phyloP scores from a whole-genome alignment of 1,284 basidiomycete genomes.

The Ustilago lituana region DNA sequence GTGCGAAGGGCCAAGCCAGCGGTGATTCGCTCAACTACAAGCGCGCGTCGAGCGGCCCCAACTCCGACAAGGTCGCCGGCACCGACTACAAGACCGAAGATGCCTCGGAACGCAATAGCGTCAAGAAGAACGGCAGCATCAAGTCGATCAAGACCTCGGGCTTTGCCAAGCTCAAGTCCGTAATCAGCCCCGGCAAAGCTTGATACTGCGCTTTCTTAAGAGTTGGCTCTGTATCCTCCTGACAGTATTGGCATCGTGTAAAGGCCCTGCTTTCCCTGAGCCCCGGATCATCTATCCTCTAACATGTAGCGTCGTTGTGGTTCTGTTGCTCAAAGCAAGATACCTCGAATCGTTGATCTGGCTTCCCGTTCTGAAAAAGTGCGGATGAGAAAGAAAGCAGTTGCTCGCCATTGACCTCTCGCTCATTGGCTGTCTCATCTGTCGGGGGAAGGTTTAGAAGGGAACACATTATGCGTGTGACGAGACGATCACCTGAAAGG shows the following conservation, averaged over 20 bases:
- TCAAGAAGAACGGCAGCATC: slow-evolving; percentile 35
- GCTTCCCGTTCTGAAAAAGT: not conserved
- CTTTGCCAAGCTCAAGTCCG: slow-evolving; percentile 46
- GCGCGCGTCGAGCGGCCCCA: slow-evolving; percentile 5
- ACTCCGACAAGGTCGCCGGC: slow-evolving; percentile 8
- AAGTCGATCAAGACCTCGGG: slow-evolving; percentile 28
- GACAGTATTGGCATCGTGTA: no score
- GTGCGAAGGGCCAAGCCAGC: slow-evolving; percentile 20
- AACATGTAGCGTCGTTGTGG: slow-evolving; percentile 4
- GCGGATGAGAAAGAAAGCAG: not conserved
- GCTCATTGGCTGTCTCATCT: slow-evolving; percentile 1
- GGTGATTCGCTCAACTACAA: slow-evolving; percentile 8
- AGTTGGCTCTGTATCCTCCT: no score
- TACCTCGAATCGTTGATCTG: slow-evolving; percentile 1
- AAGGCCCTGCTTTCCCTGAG: no score
- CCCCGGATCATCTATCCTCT: no score
- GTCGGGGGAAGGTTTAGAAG: not conserved
- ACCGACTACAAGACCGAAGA: slow-evolving; percentile 40
- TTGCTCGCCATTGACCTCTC: not conserved
- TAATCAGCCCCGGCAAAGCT: slow-evolving; percentile 29
- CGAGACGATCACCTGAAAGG: slow-evolving; percentile 5
- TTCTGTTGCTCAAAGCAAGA: slow-evolving; percentile 6
- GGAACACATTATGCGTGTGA: slow-evolving; percentile 14
- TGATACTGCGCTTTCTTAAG: slow-evolving; percentile 4
- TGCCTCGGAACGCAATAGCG: slow-evolving; percentile 12